Percentiles rank a stretch among this genome's conserved stretches.
Conservation (phyloP, 2,329 filamentous ascomycete species). For the Trichoderma guizhouense region DNA sequence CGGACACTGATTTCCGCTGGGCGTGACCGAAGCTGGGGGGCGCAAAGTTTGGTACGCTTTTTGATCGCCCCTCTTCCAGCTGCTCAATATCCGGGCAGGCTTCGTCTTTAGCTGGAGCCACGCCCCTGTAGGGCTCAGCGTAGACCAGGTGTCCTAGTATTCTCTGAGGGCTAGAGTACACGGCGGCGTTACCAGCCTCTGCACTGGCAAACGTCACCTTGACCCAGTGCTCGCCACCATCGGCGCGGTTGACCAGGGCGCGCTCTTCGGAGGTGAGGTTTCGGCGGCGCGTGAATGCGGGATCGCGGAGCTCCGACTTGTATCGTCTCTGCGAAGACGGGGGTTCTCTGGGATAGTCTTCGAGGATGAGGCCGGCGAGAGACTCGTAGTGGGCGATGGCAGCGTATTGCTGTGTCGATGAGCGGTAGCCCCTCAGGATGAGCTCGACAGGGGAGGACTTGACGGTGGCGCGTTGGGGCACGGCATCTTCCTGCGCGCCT, state of each 20-base stretch:
- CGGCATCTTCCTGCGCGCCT: slow-evolving; percentile 39
- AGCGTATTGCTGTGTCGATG: slow-evolving; percentile 69
- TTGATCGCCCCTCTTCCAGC: slow-evolving; percentile 34
- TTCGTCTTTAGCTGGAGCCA: slow-evolving; percentile 62
- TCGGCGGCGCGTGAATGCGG: slow-evolving; percentile 63
- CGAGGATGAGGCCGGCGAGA: slow-evolving; percentile 81
- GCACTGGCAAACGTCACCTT: slow-evolving; percentile 77
- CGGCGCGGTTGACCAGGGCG: slow-evolving; percentile 74
- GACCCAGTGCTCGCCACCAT: slow-evolving; percentile 88
- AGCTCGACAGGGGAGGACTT: slow-evolving; percentile 63
- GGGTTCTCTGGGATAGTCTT: slow-evolving; percentile 89
- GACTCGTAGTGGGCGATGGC: slow-evolving; percentile 86
- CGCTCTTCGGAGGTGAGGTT: slow-evolving; percentile 70
- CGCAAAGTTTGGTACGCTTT: slow-evolving; percentile 33
- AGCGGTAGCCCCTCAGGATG: slow-evolving; percentile 76
- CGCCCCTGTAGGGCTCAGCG: slow-evolving; percentile 66
- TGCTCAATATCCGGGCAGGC: slow-evolving; percentile 54
- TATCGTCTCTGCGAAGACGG: slow-evolving; percentile 67
- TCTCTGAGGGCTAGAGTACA: slow-evolving; percentile 67
- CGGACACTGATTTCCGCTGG: slow-evolving; percentile 27
- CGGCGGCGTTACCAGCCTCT: slow-evolving; percentile 66
- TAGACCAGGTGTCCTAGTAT: slow-evolving; percentile 68
- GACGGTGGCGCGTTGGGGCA: slow-evolving; percentile 31
- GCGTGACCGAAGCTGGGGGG: slow-evolving; percentile 25
- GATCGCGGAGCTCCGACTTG: slow-evolving; percentile 70